These are phyloP conservation scores for Sordariomycetes sp. DNA, from an alignment of 2,329 filamentous ascomycete species.

Conservation along the genomic window DNA sequence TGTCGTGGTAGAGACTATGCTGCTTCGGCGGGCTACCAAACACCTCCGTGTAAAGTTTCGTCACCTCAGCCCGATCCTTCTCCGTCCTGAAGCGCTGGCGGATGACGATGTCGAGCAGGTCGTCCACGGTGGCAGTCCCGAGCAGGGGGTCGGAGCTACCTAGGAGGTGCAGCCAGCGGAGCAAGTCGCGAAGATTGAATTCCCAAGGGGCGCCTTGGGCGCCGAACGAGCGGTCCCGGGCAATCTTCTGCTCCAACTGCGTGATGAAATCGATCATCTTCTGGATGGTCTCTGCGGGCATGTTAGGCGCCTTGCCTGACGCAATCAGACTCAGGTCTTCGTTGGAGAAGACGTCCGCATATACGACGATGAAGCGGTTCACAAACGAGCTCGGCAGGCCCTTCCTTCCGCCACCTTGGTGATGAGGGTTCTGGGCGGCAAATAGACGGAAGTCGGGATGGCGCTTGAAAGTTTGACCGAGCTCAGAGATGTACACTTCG, in stretches of 20 bases:
- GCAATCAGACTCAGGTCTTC: slow-evolving; percentile 79
- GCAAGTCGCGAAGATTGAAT: slow-evolving; percentile 83
- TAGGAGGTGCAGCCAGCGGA: slow-evolving; percentile 74
- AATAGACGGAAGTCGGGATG: slow-evolving; percentile 91
- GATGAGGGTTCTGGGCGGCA: slow-evolving; percentile 93
- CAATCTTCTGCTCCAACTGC: slow-evolving; percentile 62
- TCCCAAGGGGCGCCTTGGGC: slow-evolving; percentile 77
- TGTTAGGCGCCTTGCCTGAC: slow-evolving; percentile 59
- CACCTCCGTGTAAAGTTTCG: slow-evolving; percentile 52
- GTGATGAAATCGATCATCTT: slow-evolving; percentile 73
- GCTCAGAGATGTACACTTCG: slow-evolving; percentile 88
- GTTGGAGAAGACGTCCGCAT: slow-evolving; percentile 78
- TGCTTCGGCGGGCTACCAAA: slow-evolving; percentile 43
- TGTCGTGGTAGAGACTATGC: slow-evolving; percentile 62
- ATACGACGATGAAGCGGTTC: slow-evolving; percentile 95
- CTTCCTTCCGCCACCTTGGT: slow-evolving; percentile 92
- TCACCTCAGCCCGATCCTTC: slow-evolving; percentile 55
- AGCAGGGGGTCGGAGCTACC: slow-evolving; percentile 45
- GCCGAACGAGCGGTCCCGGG: slow-evolving; percentile 46
- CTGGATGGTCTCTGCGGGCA: slow-evolving; percentile 47
- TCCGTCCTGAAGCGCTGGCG: slow-evolving; percentile 74
- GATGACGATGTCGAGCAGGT: slow-evolving; percentile 76
- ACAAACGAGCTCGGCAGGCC: slow-evolving; percentile 93
- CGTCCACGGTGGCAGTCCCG: slow-evolving; percentile 46
- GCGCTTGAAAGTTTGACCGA: slow-evolving; percentile 86